phyloP scores from a whole-genome alignment of 139 green algal species.

The Gonium pectorale region DNA sequence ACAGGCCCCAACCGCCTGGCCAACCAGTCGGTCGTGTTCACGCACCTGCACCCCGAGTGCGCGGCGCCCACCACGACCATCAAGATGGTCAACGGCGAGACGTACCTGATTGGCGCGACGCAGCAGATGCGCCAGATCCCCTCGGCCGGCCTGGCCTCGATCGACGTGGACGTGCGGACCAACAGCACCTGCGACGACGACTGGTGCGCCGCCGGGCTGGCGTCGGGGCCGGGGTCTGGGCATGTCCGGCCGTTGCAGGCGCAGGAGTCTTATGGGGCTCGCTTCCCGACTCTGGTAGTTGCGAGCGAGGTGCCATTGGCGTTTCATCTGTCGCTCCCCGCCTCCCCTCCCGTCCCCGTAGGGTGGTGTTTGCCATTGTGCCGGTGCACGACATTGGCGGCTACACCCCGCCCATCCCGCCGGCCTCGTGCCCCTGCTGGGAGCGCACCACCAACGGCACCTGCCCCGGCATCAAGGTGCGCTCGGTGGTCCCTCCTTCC shows the following conservation, averaged over 20 bases:
- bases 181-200: neutral
- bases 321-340: too few species aligned
- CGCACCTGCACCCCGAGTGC: conserved; percentile 3
- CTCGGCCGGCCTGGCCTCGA: neutral
- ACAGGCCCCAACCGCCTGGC: neutral
- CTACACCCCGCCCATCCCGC: conserved; percentile 24
- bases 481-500: too few species aligned
- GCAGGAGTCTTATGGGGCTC: too few species aligned
- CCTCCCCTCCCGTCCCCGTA: neutral
- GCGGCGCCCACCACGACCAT: neutral
- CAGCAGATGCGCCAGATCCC: neutral
- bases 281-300: too few species aligned
- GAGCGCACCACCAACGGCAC: conserved; percentile 1
- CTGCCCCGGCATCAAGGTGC: conserved; percentile 40
- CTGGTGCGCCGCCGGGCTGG: neutral
- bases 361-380: conserved; percentile 16
- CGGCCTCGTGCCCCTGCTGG: conserved; percentile 40
- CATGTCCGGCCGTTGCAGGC: too few species aligned
- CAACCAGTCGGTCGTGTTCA: neutral
- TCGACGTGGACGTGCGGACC: conserved; percentile 23
- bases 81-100: neutral
- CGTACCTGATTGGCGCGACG: neutral
- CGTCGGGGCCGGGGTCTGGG: neutral
- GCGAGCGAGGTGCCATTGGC: too few species aligned
- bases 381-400: neutral